Percentiles rank a stretch among this genome's conserved stretches.
Evolutionary conservation across 2,329 filamentous ascomycete species (phyloP).

Genomic region (Paramyrothecium roridum): DNA sequence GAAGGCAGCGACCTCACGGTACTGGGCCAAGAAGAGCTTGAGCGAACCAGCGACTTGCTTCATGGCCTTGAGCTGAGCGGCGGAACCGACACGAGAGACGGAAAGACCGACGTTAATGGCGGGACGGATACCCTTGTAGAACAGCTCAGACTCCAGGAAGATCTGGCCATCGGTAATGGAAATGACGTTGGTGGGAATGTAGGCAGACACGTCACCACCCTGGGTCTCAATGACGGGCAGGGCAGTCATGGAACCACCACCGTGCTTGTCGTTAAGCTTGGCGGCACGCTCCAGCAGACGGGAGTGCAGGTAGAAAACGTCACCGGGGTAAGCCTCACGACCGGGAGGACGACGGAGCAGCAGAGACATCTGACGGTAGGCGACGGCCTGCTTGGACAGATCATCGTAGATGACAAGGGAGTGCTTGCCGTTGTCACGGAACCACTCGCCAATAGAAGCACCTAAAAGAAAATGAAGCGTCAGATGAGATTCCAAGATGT

Average conservation of each 20-base stretch:
- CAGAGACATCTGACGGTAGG: conserved; percentile 98
- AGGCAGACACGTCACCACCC: conserved; percentile 99
- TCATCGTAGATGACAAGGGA: conserved; percentile 91
- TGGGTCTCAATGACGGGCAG: conserved; percentile 99
- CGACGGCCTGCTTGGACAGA: conserved; percentile 95
- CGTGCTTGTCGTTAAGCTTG: conserved; percentile 96
- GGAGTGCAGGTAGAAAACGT: conserved; percentile 99
- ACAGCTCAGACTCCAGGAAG: conserved; percentile 98
- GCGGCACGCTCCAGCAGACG: conserved; percentile 98
- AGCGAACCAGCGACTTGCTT: conserved; percentile 99
- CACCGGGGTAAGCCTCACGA: conserved; percentile 99
- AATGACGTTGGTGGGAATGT: conserved; percentile 99
- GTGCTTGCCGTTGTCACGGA: conserved; percentile 84
- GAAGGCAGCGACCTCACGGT: conserved; percentile 99
- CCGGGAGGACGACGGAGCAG: conserved; percentile 95
- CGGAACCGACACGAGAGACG: conserved; percentile 98
- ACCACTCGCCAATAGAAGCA: conserved; percentile 63
- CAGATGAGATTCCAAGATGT: conserved; percentile 1
- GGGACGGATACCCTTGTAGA: conserved; percentile 99
- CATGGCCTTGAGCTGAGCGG: conserved; percentile 99
- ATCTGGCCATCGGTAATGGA: conserved; percentile 99
- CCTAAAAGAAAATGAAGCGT: not conserved
- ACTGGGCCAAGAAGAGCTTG: conserved; percentile 99
- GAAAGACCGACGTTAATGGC: conserved; percentile 99
- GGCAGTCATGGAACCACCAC: conserved; percentile 94